A percentile compares a stretch with the other conserved stretches of the same genome.
Evolutionary conservation across 2,329 filamentous ascomycete genomes (phyloP).

Genomic region (Teratosphaeria destructans): DNA sequence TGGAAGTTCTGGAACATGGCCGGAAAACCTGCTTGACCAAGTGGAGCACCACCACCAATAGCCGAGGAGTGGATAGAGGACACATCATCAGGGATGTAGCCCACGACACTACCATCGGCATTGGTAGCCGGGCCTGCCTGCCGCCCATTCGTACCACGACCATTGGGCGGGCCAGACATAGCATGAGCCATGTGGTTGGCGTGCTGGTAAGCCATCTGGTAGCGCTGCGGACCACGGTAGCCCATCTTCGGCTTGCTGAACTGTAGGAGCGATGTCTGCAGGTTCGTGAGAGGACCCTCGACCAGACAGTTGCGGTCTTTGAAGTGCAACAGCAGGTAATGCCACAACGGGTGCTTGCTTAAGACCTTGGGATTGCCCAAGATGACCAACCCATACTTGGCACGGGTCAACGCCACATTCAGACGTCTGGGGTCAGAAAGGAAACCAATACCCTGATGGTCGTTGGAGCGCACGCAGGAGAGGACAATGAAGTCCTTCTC

Average conservation of each 20-base stretch:
- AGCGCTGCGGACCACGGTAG: constrained; percentile 79
- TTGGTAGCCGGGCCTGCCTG: constrained; percentile 39
- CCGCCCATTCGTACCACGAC: constrained; percentile 18
- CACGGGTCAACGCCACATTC: constrained; percentile 92
- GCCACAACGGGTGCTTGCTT: constrained; percentile 96
- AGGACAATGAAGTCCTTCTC: constrained; percentile 99
- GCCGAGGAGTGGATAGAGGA: constrained; percentile 93
- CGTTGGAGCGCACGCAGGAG: constrained; percentile 95
- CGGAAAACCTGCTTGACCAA: constrained; percentile 61
- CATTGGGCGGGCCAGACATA: constrained; percentile 6
- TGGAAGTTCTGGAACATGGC: constrained; percentile 93
- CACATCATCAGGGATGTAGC: constrained; percentile 93
- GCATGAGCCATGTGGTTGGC: constrained; percentile 49
- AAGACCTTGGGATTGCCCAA: constrained; percentile 95
- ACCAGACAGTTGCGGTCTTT: constrained; percentile 95
- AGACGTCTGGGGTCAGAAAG: constrained; percentile 93
- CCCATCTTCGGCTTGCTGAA: constrained; percentile 89
- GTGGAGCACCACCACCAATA: constrained; percentile 54
- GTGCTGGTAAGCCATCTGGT: constrained; percentile 68
- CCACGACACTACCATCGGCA: constrained; percentile 78
- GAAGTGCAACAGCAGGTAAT: constrained; percentile 88
- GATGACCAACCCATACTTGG: constrained; percentile 93
- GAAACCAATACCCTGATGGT: constrained; percentile 98
- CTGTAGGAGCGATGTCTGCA: constrained; percentile 90
- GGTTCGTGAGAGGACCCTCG: constrained; percentile 85